Base-by-base conservation (phyloP, 257 asterid species). In the Solanum lignicaule region DNA sequence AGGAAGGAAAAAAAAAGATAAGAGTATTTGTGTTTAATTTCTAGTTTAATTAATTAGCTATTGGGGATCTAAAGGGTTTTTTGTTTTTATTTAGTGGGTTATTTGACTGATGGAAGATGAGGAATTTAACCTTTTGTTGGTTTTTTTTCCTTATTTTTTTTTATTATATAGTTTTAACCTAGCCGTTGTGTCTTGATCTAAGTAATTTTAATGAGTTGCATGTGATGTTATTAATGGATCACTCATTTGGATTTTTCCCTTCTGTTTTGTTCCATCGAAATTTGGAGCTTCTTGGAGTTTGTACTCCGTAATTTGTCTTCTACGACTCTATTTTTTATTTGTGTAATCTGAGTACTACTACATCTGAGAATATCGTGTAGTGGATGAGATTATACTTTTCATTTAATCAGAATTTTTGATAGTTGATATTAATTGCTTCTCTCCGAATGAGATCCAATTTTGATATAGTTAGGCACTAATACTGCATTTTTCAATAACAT, bases 181-280 rank as follows among this genome's bases (percentile, higher is more conserved):
- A 62, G 74, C 85, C 85, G 85, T 48, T 82, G 69, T 48, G 85
- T 82, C 41, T 82, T 82, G 85, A 48, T 60, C 43, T 25, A 52
- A 31, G 39, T 36, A 55, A 21, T 36, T 84, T 14, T 32, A 25
- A 20, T 36, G 82, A 72, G 87, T 66, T 90, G 87, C 91, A 83
- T 88, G 94, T 88, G 89, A 87, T 29, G 71, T 69, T 89, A 88
- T 87, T 85, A 82, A 88, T 87, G 86, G 87, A 89, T 68, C 83
- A 83, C 55, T 89, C 84, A 83, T 90, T 90, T 89, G 92, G 90
- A 90, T 60, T 69, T 66, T 88, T 69, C 15, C 23, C 10, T 46
- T 9, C 48, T 87, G 88, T 81, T 86, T 62, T 66, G 72, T 39
- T 74, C 82, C 86, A 84, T 84, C 33, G 74, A 78, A 52, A 27